Conservation (phyloP, 805 yeast species). For the Yamadazyma laniorum region DNA sequence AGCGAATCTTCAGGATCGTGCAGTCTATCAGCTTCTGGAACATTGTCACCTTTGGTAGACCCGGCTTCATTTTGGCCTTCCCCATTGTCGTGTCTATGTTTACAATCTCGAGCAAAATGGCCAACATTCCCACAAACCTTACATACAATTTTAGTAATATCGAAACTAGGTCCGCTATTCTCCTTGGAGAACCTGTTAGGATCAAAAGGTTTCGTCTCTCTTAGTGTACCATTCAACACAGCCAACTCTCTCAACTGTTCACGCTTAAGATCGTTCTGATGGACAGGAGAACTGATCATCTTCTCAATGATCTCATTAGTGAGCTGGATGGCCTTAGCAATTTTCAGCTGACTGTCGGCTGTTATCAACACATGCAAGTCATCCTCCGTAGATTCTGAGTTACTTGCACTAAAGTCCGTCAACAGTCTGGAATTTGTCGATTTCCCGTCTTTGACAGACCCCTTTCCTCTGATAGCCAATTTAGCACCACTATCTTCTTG, state of each 20-base stretch:
- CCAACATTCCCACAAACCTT: slow-evolving; percentile 78
- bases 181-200: slow-evolving; percentile 22
- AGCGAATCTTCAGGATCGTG: slow-evolving; percentile 1
- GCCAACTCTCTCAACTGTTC: slow-evolving; percentile 92
- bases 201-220: slow-evolving; percentile 67
- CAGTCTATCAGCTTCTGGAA: background rate
- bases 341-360: slow-evolving; percentile 75
- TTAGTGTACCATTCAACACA: slow-evolving; percentile 86
- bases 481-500: slow-evolving; percentile 86
- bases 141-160: slow-evolving; percentile 61
- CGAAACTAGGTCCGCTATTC: slow-evolving; percentile 34
- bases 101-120: slow-evolving; percentile 88
- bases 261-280: slow-evolving; percentile 87
- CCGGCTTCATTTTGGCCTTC: background rate
- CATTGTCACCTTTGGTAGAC: background rate
- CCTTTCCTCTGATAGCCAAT: slow-evolving; percentile 90
- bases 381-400: slow-evolving; percentile 43
- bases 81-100: slow-evolving; percentile 37
- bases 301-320: slow-evolving; percentile 75
- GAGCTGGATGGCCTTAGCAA: slow-evolving; percentile 69
- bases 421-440: slow-evolving; percentile 41
- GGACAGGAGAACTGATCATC: slow-evolving; percentile 87
- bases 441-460: slow-evolving; percentile 92
- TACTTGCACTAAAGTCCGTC: slow-evolving; percentile 18
- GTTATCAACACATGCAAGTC: slow-evolving; percentile 86